Base-by-base conservation (phyloP, 345 rosid species). In the Adansonia digitata region DNA sequence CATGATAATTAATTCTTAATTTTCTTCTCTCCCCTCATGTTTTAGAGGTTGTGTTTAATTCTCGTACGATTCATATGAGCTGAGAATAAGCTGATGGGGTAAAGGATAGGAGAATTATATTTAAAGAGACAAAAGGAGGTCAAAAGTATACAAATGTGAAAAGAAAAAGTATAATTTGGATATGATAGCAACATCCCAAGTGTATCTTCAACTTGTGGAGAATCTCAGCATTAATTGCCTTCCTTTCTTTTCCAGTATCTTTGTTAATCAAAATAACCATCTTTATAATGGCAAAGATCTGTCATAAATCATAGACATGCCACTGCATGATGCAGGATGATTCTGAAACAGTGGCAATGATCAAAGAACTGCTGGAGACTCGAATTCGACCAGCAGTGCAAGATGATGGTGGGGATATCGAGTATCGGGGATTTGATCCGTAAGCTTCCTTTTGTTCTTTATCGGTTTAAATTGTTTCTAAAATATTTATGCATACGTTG, bases 371-470 rank as follows among this genome's bases (percentile, higher is more conserved):
- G 68, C 76, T 95, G 75, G 99, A 95, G 84, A 93, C 99, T 37
- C 94, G 98, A 29, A 93, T 95, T 69, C 86, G 99, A 60, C 98
- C 98, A 43, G 94, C 98, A 14, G 99, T 95, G 76, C 99, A 95
- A 85, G 98, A 95, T 79, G 99, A 95, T 82, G 99, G 99, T 74
- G 98, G 99, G 53, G 99, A 95, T 78, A 95, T 93, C 0, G 98
- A 88, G 77, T 95, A 89, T 82, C 80, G 90, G 52, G 98, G 96
- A 64, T 93, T 93, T 81, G 92, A 95, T 76, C 78, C 60, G 94
- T 94, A 86, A 34, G 93, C 77, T 82, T 72, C 46, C 73, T 35
- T 74, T 76, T 60, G 11, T 75, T 48, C 29, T 42, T 24, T 63
- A 0, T 37, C 52, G 26, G 57, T 45, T 60, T 17, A 72, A 34